A percentile compares a stretch with the other conserved stretches of the same genome.
Evolutionary conservation across 305 asterid genomes (phyloP).

Genomic region (Fraxinus nigra): DNA sequence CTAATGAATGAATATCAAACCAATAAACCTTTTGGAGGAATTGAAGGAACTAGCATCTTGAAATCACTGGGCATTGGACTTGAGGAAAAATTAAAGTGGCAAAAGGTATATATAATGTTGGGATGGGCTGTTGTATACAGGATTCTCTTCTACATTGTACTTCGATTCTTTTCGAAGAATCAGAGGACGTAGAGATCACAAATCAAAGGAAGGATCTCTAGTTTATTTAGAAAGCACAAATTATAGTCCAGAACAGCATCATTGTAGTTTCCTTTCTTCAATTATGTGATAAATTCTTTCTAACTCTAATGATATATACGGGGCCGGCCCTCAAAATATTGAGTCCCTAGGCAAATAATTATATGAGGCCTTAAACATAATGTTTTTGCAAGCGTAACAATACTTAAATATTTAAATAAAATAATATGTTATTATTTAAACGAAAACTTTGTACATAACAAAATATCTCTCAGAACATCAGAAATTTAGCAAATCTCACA

Average conservation of each 20-base stretch:
- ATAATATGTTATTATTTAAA: too few relatives aligned
- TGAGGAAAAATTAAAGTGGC: constrained; percentile 49
- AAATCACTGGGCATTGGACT: constrained; percentile 46
- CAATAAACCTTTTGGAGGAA: constrained; percentile 31
- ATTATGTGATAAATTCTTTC: not conserved
- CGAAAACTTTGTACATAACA: too few relatives aligned
- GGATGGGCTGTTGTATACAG: constrained; percentile 77
- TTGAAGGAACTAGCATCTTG: constrained; percentile 48
- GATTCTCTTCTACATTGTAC: constrained; percentile 55
- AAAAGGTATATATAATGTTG: constrained; percentile 57
- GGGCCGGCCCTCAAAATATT: too few relatives aligned
- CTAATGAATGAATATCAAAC: constrained; percentile 69
- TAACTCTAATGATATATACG: constrained; percentile 16
- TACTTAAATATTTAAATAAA: too few relatives aligned
- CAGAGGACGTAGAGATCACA: constrained; percentile 42
- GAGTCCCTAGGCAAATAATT: too few relatives aligned
- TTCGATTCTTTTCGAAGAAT: constrained; percentile 74
- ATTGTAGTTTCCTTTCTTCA: not conserved
- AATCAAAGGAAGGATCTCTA: not conserved
- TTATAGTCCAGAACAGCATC: not conserved
- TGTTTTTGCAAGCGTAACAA: too few relatives aligned
- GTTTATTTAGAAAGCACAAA: not conserved
- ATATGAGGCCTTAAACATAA: too few relatives aligned
- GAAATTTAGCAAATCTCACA: too few relatives aligned
- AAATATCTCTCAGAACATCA: too few relatives aligned